Evolutionary conservation across 352 stramenopile genomes (phyloP), one percentile per base, ranked within the genome.

Genomic region (Elongisporangium senticosum): DNA sequence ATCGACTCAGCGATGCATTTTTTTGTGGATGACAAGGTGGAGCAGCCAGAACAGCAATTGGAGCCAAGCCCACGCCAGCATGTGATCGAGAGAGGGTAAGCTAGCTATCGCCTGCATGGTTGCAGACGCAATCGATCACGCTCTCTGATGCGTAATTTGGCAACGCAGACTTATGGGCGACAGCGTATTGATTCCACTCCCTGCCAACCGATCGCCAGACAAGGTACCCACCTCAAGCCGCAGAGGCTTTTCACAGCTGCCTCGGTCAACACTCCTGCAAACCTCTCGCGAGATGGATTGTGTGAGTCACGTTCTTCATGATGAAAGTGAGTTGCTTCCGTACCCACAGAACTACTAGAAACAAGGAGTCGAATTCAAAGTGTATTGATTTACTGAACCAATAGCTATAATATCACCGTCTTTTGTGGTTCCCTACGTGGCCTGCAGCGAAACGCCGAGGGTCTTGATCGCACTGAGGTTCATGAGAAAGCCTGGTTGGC

Each of bases 401-500:
- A 13, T 56, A 40, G 8, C 56, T 17, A 7, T 33, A 33, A 7
- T 24, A n/a, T n/a, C n/a, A n/a, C n/a, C n/a, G n/a, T n/a, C 14
- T 17, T 59, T 53, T 22, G 26, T 43, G 19, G 62, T 24, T 37
- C 19, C 33, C 24, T 65, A 61, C 10, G n/a, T 40, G n/a, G 56
- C 39, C 8, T 61, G 65, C 2, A 62, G 67, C 4, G 68, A 72
- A 40, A 85, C 63, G 14, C 79, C 79, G 5, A 89, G 55, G n/a
- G 76, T 56, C 37, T 78, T 77, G 5, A 90, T 57, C 6, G 76
- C 67, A 17, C 58, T 61, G 49, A 70, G 80, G 28, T 85, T 72
- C 43, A 92, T 67, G 14, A 73, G 59, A 53, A 89, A 88, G 11
- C 64, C 71, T 11, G 82, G 76, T 8, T 51, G 22, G 14, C 85